A percentile compares a stretch with the other conserved stretches of the same genome.
Conservation (phyloP, 345 rosid species). For the Citrus maxima region DNA sequence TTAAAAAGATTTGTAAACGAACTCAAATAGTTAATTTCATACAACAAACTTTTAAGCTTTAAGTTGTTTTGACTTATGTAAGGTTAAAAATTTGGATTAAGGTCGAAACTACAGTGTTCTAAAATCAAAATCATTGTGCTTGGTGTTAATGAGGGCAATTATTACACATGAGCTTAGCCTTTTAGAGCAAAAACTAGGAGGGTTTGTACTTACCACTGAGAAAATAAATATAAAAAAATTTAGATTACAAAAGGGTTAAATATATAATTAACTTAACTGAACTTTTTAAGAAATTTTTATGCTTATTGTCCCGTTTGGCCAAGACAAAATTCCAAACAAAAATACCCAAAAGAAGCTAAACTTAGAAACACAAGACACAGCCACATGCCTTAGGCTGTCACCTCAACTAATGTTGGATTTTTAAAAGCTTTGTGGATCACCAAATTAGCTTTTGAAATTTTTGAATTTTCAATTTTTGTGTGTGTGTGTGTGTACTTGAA, state of each 20-base stretch:
- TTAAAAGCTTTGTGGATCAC: not conserved
- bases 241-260: not conserved
- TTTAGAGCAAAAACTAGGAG: not conserved
- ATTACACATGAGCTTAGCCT: not conserved
- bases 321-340: not conserved
- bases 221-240: not conserved
- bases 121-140: not conserved
- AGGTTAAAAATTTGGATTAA: not conserved
- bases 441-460: not conserved
- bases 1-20: too few species aligned
- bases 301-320: not conserved
- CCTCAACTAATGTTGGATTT: not conserved
- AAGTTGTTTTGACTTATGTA: not conserved
- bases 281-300: not conserved
- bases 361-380: not conserved
- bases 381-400: conserved; percentile 4
- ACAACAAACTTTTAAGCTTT: too few species aligned
- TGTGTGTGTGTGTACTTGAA: not conserved
- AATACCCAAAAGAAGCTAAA: not conserved
- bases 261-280: not conserved
- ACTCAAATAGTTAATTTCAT: too few species aligned
- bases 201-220: not conserved
- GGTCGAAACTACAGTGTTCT: not conserved
- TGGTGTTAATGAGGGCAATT: not conserved
- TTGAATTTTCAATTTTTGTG: not conserved